Evolutionary conservation across 108 stramenopile species (phyloP).

Genomic region (Cyclotella sp.): DNA sequence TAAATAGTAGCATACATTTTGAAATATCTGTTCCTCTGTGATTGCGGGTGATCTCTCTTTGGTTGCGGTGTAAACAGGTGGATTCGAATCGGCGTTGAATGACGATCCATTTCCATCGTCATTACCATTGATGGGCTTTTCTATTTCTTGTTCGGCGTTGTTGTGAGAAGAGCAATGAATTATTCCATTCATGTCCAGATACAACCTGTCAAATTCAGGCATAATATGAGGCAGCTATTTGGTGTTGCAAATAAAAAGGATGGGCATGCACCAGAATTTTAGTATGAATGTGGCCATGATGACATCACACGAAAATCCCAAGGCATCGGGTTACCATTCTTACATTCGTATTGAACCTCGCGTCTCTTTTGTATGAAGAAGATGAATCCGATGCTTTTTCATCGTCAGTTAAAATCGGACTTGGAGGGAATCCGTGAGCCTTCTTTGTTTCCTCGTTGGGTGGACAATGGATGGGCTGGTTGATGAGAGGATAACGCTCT

Average conservation of each 20-base stretch:
- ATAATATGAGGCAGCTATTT: conserved; percentile 48
- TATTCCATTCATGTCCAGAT: conserved; percentile 98
- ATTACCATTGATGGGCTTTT: conserved; percentile 26
- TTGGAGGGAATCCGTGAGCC: conserved; percentile 41
- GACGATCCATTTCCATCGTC: conserved; percentile 13
- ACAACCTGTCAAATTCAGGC: conserved; percentile 96
- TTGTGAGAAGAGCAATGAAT: conserved; percentile 97
- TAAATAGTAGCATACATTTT: conserved; percentile 84
- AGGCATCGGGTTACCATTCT: neutral
- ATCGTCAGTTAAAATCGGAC: conserved; percentile 3
- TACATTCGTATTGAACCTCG: conserved; percentile 38
- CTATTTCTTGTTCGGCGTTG: conserved; percentile 73
- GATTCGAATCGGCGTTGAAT: conserved; percentile 13
- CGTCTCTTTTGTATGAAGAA: conserved; percentile 18
- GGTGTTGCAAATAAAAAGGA: neutral
- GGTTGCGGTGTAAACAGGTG: conserved; percentile 7
- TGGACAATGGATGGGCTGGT: conserved; percentile 87
- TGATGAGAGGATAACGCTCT: conserved; percentile 98
- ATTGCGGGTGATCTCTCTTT: conserved; percentile 29
- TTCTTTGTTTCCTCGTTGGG: conserved; percentile 65
- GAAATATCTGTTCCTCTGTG: conserved; percentile 78
- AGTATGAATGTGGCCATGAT: neutral
- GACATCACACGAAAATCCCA: neutral
- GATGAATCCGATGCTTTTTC: neutral
- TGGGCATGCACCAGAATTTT: too few relatives aligned